Conservation (phyloP, 176 grass and related monocot species). For the Elaeis guineensis region DNA sequence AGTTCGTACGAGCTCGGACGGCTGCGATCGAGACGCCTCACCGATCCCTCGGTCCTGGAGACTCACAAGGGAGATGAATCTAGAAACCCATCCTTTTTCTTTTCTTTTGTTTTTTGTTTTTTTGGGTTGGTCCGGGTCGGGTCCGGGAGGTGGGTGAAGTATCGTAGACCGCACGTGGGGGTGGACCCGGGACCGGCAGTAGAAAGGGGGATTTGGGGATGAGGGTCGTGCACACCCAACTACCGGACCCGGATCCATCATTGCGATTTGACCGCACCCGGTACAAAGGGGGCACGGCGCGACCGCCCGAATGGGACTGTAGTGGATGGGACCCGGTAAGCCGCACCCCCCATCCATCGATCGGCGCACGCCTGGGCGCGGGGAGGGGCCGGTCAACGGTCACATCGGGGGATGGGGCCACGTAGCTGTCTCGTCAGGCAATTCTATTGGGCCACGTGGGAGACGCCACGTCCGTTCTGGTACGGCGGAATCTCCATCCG, state of each 20-base stretch:
- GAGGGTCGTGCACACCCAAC: no score
- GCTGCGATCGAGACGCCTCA: constrained; percentile 5
- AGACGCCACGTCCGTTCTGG: no score
- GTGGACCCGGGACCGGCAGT: no score
- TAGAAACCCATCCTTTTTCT: no score
- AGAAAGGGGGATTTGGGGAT: no score
- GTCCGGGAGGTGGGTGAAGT: no score
- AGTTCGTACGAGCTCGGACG: constrained; percentile 11
- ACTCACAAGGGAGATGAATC: no score
- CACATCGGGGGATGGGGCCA: constrained; percentile 9
- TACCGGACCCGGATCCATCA: constrained; percentile 19
- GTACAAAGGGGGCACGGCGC: neutral
- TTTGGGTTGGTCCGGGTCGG: no score
- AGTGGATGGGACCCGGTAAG: constrained; percentile 19
- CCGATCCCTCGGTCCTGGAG: constrained; percentile 4
- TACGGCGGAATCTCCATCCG: no score
- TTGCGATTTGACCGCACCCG: constrained; percentile 22
- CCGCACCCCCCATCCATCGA: neutral
- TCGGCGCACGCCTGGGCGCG: neutral
- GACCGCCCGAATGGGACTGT: neutral
- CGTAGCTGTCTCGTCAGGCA: no score
- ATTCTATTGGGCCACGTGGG: constrained; percentile 10
- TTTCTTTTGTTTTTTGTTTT: no score
- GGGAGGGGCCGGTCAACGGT: constrained; percentile 28
- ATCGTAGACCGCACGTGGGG: no score